Percentiles rank a stretch among this genome's conserved stretches.
Evolutionary conservation across 305 asterid genomes (phyloP).

Genomic region (Fraxinus ornus): DNA sequence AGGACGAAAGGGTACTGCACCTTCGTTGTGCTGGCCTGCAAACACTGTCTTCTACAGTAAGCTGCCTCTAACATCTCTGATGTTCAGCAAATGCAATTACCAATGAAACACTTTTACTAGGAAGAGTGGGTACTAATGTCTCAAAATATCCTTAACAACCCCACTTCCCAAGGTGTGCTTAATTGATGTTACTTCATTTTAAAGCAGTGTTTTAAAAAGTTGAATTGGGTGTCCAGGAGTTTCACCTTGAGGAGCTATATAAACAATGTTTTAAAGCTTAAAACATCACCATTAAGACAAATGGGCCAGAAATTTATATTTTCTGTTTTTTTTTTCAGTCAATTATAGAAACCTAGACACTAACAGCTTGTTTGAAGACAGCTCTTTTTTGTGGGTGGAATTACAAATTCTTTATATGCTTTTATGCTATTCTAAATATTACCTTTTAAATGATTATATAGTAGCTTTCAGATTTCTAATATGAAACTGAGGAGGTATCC

Average conservation of each 20-base stretch:
- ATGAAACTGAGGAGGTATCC: not conserved
- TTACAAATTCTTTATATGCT: not conserved
- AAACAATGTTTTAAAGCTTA: not conserved
- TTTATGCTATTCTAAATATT: not conserved
- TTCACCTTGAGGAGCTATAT: not conserved
- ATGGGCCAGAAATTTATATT: not conserved
- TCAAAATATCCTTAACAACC: not conserved
- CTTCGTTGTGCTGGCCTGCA: constrained; percentile 72
- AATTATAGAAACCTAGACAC: not conserved
- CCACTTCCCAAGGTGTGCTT: not conserved
- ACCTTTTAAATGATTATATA: not conserved
- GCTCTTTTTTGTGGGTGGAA: not conserved
- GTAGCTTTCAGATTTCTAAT: not conserved
- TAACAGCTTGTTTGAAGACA: not conserved
- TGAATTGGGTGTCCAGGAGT: not conserved
- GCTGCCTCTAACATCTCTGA: constrained; percentile 19
- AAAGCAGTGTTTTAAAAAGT: not conserved
- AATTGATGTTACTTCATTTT: not conserved
- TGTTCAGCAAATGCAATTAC: constrained; percentile 13
- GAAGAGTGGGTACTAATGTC: not conserved
- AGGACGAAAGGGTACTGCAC: constrained; percentile 46
- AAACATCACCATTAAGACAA: not conserved
- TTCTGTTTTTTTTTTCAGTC: not conserved
- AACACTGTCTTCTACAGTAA: constrained; percentile 69
- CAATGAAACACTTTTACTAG: constrained; percentile 18